Conservation (phyloP, 768 basidiomycete genomes). For the Pholiota molesta region DNA sequence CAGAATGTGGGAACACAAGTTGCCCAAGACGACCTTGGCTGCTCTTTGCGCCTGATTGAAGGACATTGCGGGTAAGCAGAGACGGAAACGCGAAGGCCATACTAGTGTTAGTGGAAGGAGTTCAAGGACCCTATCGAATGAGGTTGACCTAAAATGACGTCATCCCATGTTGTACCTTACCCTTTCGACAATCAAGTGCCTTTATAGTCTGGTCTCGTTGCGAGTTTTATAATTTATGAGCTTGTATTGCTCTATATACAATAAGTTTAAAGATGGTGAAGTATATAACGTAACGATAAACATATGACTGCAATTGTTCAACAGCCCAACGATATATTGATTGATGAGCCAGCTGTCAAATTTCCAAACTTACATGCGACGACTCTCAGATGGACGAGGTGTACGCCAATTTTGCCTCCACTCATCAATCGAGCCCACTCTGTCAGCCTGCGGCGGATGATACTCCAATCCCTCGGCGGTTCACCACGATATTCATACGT, state of each 20-base stretch:
- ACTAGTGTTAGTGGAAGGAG: neutral
- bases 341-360: neutral
- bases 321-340: neutral
- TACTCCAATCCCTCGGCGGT: neutral
- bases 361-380: neutral
- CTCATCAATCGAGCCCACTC: constrained; percentile 5
- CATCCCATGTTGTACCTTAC: no score
- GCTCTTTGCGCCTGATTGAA: constrained; percentile 3
- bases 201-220: no score
- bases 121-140: neutral
- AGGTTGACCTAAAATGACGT: no score
- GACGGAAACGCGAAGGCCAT: constrained; percentile 18
- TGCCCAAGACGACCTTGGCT: neutral
- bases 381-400: neutral
- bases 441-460: constrained; percentile 1
- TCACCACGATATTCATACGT: neutral
- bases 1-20: neutral
- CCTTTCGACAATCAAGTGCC: no score
- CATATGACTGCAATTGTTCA: neutral
- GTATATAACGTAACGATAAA: neutral
- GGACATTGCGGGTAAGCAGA: constrained; percentile 7
- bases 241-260: neutral
- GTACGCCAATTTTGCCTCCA: constrained; percentile 13
- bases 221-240: neutral
- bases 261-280: neutral